Conservation (phyloP, 352 stramenopile species). For the Phytopythium helicoides region DNA sequence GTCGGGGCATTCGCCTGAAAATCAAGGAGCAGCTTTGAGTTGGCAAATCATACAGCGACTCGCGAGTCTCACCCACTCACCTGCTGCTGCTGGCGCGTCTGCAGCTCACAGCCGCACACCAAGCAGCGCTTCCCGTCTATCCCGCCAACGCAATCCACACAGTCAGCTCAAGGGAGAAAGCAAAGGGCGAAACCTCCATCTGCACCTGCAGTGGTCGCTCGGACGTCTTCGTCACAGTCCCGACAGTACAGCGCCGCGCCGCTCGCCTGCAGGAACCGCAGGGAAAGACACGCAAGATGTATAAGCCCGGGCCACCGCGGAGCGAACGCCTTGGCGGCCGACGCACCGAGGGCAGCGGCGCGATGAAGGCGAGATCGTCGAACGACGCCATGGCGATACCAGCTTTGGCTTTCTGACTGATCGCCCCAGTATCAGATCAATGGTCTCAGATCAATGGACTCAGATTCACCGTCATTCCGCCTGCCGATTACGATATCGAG, state of each 20-base stretch:
- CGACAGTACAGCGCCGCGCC: constrained; percentile 37
- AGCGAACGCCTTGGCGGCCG: not conserved
- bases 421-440: not conserved
- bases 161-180: no score
- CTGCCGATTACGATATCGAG: no score
- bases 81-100: constrained; percentile 11
- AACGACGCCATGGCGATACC: constrained; percentile 53
- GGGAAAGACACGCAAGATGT: no score
- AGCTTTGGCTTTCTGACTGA: not conserved
- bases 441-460: no score
- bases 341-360: constrained; percentile 12
- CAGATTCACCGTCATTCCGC: not conserved
- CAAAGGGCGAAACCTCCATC: not conserved
- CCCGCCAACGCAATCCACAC: no score
- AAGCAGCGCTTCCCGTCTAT: constrained; percentile 65
- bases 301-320: no score
- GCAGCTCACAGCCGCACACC: constrained; percentile 58
- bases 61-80: constrained; percentile 9
- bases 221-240: constrained; percentile 61
- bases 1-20: not conserved
- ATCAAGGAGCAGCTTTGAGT: not conserved
- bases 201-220: constrained; percentile 46
- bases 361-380: constrained; percentile 70
- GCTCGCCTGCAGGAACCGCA: no score
- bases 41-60: no score